phyloP scores from a whole-genome alignment of 75 land plant species.

The Gnetum montanum region DNA sequence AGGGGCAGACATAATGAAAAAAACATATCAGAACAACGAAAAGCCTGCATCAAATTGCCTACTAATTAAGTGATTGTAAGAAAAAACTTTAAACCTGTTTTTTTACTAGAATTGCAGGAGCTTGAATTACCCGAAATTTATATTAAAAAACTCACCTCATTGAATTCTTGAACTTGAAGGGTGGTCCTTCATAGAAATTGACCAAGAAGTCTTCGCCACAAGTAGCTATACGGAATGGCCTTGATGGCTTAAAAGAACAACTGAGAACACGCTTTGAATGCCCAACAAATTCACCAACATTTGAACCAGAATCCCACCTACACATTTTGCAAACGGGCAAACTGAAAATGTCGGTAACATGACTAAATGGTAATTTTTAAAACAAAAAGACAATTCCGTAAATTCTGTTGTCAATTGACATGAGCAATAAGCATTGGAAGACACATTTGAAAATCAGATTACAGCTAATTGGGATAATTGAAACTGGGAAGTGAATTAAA shows the following conservation, averaged over 20 bases:
- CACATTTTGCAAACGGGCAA: slow-evolving; percentile 6
- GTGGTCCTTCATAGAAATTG: slow-evolving; percentile 97
- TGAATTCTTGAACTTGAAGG: slow-evolving; percentile 89
- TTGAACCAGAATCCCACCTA: slow-evolving; percentile 97
- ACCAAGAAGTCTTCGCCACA: slow-evolving; percentile 95
- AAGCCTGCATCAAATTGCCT: too few relatives aligned
- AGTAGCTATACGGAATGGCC: slow-evolving; percentile 91
- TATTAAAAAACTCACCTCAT: slow-evolving; percentile 62
- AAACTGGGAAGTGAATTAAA: too few relatives aligned
- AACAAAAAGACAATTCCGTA: too few relatives aligned
- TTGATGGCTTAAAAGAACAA: slow-evolving; percentile 87
- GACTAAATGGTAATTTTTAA: not conserved
- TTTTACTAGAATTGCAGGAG: too few relatives aligned
- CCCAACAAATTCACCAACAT: slow-evolving; percentile 92
- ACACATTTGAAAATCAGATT: too few relatives aligned
- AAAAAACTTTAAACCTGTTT: slow-evolving; percentile 18
- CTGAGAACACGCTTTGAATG: slow-evolving; percentile 95
- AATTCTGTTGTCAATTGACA: too few relatives aligned
- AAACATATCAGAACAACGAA: too few relatives aligned
- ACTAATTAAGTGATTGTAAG: too few relatives aligned
- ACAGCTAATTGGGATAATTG: too few relatives aligned
- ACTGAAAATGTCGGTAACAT: not conserved
- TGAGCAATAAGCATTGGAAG: too few relatives aligned
- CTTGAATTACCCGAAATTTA: too few relatives aligned
- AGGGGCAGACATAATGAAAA: not conserved